Conservation (phyloP, 2,329 filamentous ascomycete species). For the Aschersonia sp. region DNA sequence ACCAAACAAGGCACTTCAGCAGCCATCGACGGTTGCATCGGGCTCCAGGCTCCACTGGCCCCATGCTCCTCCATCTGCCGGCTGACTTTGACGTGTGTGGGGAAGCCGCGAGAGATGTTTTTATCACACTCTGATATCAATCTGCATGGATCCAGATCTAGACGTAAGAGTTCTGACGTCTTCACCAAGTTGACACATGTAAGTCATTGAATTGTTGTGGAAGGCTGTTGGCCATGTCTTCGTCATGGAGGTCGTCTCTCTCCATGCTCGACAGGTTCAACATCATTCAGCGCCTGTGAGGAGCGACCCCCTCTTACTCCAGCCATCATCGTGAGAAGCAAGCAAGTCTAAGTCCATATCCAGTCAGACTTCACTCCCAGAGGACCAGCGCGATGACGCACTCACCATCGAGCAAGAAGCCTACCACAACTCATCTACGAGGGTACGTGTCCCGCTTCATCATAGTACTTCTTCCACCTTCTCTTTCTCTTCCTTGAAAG, state of each 20-base stretch:
- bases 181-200: too few species aligned
- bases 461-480: background rate
- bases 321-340: background rate
- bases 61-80: too few species aligned
- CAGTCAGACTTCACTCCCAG: slow-evolving; percentile 16
- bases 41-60: too few species aligned
- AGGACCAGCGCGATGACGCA: slow-evolving; percentile 28
- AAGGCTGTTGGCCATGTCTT: background rate
- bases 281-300: slow-evolving; percentile 38
- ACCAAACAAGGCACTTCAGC: too few species aligned
- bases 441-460: slow-evolving; percentile 23
- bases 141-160: too few species aligned
- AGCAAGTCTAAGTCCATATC: background rate
- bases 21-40: too few species aligned
- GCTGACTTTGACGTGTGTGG: too few species aligned
- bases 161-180: too few species aligned
- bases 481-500: too few species aligned
- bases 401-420: slow-evolving; percentile 52
- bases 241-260: slow-evolving; percentile 30
- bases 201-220: background rate
- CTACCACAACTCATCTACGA: slow-evolving; percentile 40
- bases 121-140: too few species aligned
- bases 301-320: background rate
- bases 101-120: too few species aligned
- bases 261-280: slow-evolving; percentile 47